These are phyloP conservation scores for Geotrichum restrictum DNA, from an alignment of 1,139 yeast genomes.

Conservation along the genomic window DNA sequence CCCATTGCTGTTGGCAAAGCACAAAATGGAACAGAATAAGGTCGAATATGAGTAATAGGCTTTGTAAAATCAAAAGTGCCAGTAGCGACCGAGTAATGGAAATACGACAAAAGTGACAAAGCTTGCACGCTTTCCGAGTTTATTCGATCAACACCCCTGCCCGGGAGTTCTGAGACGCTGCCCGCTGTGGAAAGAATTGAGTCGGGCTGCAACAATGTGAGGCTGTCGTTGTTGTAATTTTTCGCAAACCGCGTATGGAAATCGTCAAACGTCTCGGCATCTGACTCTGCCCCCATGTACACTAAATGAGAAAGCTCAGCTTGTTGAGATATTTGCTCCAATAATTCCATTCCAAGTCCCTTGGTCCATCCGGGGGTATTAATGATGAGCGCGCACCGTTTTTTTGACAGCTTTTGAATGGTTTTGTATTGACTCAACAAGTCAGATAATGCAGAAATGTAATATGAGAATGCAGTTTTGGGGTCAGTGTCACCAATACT, in stretches of 20 bases:
- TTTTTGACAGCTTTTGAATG: conserved; percentile 26
- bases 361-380: conserved; percentile 94
- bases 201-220: conserved; percentile 2
- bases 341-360: conserved; percentile 74
- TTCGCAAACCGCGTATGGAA: conserved; percentile 17
- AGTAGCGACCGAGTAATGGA: conserved; percentile 28
- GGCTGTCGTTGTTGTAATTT: conserved; percentile 1
- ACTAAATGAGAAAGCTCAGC: conserved; percentile 57
- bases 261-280: conserved; percentile 24
- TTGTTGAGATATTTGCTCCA: conserved; percentile 47
- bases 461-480: conserved; percentile 60
- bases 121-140: conserved; percentile 36
- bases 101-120: conserved; percentile 36
- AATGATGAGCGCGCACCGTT: conserved; percentile 49
- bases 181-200: conserved; percentile 4
- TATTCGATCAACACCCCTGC: conserved; percentile 14
- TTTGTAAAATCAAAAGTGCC: conserved; percentile 17
- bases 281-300: conserved; percentile 41
- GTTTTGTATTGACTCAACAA: conserved; percentile 42
- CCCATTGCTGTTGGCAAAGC: neutral
- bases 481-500: conserved; percentile 74
- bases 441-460: conserved; percentile 46
- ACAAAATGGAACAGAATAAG: conserved; percentile 30
- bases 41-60: conserved; percentile 35
- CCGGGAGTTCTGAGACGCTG: conserved; percentile 8